Evolutionary conservation across 345 rosid species (phyloP).

Genomic region (Gynandropsis gynandra): DNA sequence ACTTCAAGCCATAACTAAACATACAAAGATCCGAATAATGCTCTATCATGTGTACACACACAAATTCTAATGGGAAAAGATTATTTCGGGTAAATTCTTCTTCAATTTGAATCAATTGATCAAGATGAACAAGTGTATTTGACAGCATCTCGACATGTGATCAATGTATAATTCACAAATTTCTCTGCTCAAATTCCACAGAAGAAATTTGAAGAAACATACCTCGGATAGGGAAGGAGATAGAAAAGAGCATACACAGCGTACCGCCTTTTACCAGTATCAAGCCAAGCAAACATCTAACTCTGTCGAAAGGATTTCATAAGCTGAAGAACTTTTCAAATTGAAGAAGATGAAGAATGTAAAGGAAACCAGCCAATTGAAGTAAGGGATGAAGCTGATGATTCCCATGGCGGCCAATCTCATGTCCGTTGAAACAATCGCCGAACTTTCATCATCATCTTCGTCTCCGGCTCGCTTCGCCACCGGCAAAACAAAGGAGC

Average conservation of each 20-base stretch:
- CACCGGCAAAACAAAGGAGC: conserved; percentile 57
- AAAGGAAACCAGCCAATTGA: conserved; percentile 82
- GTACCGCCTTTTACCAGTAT: conserved; percentile 76
- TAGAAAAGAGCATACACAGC: conserved; percentile 66
- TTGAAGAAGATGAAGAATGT: neutral
- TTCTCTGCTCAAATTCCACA: neutral
- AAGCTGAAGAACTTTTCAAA: neutral
- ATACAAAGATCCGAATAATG: neutral
- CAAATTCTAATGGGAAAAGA: neutral
- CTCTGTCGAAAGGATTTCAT: conserved; percentile 35
- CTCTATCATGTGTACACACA: too few relatives aligned
- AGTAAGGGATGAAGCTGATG: conserved; percentile 86
- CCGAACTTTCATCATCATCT: conserved; percentile 44
- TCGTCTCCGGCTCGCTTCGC: conserved; percentile 26
- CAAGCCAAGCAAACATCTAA: conserved; percentile 99
- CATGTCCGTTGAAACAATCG: conserved; percentile 53
- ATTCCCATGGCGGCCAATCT: conserved; percentile 88
- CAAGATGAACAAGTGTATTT: too few relatives aligned
- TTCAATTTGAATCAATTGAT: too few relatives aligned
- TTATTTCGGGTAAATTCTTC: too few relatives aligned
- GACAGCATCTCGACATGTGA: too few relatives aligned
- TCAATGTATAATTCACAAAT: neutral
- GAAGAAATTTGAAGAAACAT: neutral
- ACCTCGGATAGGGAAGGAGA: conserved; percentile 85
- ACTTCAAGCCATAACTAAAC: neutral